These are phyloP conservation scores for Talaromyces proteolyticus DNA, from an alignment of 495 filamentous ascomycete genomes.

Conservation along the genomic window DNA sequence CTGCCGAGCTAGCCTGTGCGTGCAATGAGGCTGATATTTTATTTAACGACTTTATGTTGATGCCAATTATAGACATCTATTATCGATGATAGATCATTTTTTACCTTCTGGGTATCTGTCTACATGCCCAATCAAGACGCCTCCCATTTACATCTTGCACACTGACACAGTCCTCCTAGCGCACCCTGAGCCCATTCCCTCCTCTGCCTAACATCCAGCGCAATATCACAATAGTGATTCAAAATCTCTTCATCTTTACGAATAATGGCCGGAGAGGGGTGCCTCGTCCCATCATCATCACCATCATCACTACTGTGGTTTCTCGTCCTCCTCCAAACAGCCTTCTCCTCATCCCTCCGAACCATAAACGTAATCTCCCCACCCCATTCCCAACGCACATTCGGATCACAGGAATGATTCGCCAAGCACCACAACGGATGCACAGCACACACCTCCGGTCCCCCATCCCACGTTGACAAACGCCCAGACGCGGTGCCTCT, in stretches of 20 bases:
- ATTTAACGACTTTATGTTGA: neutral
- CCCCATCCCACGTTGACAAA: constrained; percentile 62
- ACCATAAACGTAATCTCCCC: constrained; percentile 69
- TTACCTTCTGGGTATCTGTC: neutral
- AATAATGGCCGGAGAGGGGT: constrained; percentile 43
- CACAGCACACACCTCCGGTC: constrained; percentile 75
- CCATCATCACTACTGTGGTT: constrained; percentile 1
- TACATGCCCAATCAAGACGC: constrained; percentile 2
- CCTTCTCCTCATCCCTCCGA: constrained; percentile 32
- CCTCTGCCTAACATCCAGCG: constrained; percentile 66
- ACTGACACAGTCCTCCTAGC: constrained; percentile 80
- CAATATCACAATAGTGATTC: constrained; percentile 92
- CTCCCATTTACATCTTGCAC: constrained; percentile 68
- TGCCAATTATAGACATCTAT: neutral
- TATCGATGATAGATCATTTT: neutral
- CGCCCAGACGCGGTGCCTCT: constrained; percentile 84
- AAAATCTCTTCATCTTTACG: constrained; percentile 75
- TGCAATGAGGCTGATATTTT: neutral
- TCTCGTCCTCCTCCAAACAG: constrained; percentile 36
- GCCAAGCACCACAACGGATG: constrained; percentile 74
- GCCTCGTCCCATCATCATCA: constrained; percentile 8
- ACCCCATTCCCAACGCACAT: constrained; percentile 91
- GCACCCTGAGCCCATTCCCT: constrained; percentile 85
- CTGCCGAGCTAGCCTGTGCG: neutral
- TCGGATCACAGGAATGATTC: constrained; percentile 93